Percentiles rank a stretch among this genome's conserved stretches.
Conservation (phyloP, 2,329 filamentous ascomycete species). For the Celoporthe dispersa region DNA sequence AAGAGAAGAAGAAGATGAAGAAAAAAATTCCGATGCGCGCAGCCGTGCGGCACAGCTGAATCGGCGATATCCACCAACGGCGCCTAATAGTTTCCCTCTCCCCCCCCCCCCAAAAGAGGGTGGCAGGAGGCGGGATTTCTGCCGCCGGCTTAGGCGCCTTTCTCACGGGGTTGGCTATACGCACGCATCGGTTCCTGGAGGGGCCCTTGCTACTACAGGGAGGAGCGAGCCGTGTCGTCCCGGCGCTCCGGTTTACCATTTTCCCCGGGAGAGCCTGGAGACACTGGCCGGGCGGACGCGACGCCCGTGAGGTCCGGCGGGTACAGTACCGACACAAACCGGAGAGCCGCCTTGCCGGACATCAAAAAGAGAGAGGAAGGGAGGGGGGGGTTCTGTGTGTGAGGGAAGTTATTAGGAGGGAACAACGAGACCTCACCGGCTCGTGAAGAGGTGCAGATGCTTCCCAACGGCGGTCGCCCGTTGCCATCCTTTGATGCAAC, state of each 20-base stretch:
- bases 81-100: background rate
- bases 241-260: conserved; percentile 2
- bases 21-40: background rate
- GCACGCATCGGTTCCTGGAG: background rate
- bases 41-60: background rate
- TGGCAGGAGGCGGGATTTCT: background rate
- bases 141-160: conserved; percentile 17
- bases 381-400: background rate
- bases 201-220: background rate
- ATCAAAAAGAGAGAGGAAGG: background rate
- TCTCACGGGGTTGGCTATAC: background rate
- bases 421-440: background rate
- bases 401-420: background rate
- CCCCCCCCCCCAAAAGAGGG: background rate
- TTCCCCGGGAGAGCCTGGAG: background rate
- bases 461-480: background rate
- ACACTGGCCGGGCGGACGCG: background rate
- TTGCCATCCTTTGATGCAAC: conserved; percentile 24
- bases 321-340: background rate
- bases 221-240: background rate
- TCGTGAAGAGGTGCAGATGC: background rate
- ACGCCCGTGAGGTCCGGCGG: background rate
- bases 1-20: background rate
- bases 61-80: background rate
- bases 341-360: background rate